Conservation (phyloP, 73 alveolate species). For the Urostyla sp. region DNA sequence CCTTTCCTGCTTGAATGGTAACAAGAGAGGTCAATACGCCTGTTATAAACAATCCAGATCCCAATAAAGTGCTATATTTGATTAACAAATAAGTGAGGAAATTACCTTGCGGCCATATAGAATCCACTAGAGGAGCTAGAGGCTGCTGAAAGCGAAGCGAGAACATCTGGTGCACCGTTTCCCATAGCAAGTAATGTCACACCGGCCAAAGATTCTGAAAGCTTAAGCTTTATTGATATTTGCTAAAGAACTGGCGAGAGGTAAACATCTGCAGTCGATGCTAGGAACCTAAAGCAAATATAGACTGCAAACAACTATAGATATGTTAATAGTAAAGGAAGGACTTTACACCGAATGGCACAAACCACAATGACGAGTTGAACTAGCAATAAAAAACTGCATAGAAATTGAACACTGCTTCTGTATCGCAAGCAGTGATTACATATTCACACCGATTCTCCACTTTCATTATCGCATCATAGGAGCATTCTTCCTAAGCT, state of each 20-base stretch:
- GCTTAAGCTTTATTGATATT: conserved; percentile 45
- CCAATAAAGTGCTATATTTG: conserved; percentile 67
- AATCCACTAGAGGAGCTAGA: conserved; percentile 68
- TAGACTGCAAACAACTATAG: conserved; percentile 1
- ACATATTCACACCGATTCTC: conserved; percentile 20
- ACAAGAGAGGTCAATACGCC: conserved; percentile 73
- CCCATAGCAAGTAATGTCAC: conserved; percentile 97
- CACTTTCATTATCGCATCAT: too few species aligned
- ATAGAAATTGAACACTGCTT: conserved; percentile 6
- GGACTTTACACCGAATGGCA: conserved; percentile 24
- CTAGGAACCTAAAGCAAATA: conserved; percentile 60
- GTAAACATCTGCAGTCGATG: conserved; percentile 84
- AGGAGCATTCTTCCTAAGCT: too few species aligned
- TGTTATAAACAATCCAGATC: conserved; percentile 71
- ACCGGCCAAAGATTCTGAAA: conserved; percentile 81
- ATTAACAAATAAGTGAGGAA: too few species aligned
- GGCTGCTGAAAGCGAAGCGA: conserved; percentile 94
- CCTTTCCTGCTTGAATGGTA: conserved; percentile 68
- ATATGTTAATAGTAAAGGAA: background rate
- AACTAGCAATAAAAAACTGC: conserved; percentile 10
- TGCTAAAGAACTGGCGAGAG: conserved; percentile 80
- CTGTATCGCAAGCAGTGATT: background rate
- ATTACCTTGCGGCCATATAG: conserved; percentile 67
- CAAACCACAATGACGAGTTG: background rate
- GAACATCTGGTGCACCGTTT: conserved; percentile 99